Base-by-base conservation (phyloP, 1,284 basidiomycete genomes). In the Cryptococcus sp. region DNA sequence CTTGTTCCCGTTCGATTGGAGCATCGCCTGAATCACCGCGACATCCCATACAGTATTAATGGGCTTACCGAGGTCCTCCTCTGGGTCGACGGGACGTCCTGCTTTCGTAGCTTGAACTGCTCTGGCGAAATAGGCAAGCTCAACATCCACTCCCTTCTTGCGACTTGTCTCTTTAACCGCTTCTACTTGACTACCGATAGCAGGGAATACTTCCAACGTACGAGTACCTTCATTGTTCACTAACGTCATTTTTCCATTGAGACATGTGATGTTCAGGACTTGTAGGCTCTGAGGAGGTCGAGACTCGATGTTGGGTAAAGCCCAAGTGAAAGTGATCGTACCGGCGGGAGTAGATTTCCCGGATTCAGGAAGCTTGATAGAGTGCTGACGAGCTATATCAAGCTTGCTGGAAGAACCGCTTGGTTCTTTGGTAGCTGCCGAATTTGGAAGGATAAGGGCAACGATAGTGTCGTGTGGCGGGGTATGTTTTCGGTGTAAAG, bases 301-400 rank as follows among this genome's bases (percentile, higher is more conserved):
- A 25, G 37, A n/a, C 29, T 46, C 53, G 53, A 54, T 46, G 38
- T 54, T 40, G 17, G 53, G 53, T 41, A 54, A 26, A 38, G 53
- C 53, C 53, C 53, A 54, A 41, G 53, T 47, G 44, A 54, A 46
- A 37, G 53, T 54, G 53, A 54, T 49, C n/a, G 53, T 54, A 39
- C 53, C 53, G n/a, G 53, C 46, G 8, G 53, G 53, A 16, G 46
- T 40, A n/a, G 53, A 54, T 23, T 40, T 45, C 25, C 53, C 53
- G 15, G 53, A 25, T 26, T 51, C 16, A 41, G 50, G 50, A 41
- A 51, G 46, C n/a, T 48, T 39, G 53, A 23, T 26, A 23, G 29
- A 22, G 17, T 48, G 53, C 26, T 38, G 53, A 29, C 45, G 45
- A 38, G 25, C 23, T 1, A 46, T 46, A 22, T 47, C 46, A 25